phyloP scores from a whole-genome alignment of 75 land plant genomes.

The Picea glauca region DNA sequence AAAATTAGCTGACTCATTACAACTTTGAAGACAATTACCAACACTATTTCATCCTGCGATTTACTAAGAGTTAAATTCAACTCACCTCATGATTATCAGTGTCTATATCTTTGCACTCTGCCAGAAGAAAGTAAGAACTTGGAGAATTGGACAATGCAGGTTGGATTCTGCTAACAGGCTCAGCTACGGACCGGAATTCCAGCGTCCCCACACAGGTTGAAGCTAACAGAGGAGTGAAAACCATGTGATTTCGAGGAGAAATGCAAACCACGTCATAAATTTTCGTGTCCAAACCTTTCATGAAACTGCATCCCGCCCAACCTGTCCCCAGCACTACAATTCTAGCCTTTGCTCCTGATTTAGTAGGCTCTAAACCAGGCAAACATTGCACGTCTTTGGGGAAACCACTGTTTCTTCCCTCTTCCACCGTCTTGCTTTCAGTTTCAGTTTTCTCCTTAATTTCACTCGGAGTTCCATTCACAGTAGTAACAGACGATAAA shows the following conservation, averaged over 20 bases:
- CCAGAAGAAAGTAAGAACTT: constrained; percentile 77
- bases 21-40: too few relatives aligned
- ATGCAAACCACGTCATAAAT: constrained; percentile 84
- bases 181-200: constrained; percentile 96
- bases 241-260: constrained; percentile 98
- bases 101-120: constrained; percentile 55
- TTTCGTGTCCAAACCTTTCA: constrained; percentile 72
- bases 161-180: constrained; percentile 83
- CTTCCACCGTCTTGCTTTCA: not conserved
- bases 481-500: not conserved
- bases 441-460: not conserved
- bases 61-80: not conserved
- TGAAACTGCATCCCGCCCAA: constrained; percentile 85
- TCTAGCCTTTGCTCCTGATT: constrained; percentile 58
- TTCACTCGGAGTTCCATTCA: not conserved
- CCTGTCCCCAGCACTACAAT: constrained; percentile 88
- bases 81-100: constrained; percentile 51
- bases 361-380: constrained; percentile 53
- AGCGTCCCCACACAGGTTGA: constrained; percentile 98
- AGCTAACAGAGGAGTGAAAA: constrained; percentile 92
- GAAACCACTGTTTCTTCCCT: not conserved
- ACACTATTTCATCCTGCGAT: too few relatives aligned
- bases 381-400: constrained; percentile 1
- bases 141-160: constrained; percentile 65
- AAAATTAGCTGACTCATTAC: too few relatives aligned